A percentile compares a stretch with the other conserved stretches of the same genome.
phyloP scores from a whole-genome alignment of 2,329 filamentous ascomycete genomes.

The Fusarium goolgardi region DNA sequence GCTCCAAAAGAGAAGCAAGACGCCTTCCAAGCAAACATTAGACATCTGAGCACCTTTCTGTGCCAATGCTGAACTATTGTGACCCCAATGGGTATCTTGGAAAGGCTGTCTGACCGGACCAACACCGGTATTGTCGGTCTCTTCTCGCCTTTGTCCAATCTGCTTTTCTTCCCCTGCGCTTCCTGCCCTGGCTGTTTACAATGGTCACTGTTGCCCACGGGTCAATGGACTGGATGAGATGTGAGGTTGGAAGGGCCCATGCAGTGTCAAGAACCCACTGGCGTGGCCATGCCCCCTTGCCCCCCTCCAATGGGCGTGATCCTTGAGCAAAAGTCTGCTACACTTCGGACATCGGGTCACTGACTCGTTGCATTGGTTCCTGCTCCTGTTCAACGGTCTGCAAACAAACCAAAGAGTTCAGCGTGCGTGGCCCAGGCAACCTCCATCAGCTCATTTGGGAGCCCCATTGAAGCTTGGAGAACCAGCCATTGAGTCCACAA shows the following conservation, averaged over 20 bases:
- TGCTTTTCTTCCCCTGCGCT: conserved; percentile 30
- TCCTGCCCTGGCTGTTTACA: conserved; percentile 27
- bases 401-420: conserved; percentile 17
- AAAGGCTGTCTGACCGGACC: conserved; percentile 31
- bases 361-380: conserved; percentile 31
- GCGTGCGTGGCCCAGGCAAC: conserved; percentile 39
- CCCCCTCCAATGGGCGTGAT: conserved; percentile 46
- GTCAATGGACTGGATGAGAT: conserved; percentile 43
- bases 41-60: conserved; percentile 10
- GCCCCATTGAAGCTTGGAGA: conserved; percentile 38
- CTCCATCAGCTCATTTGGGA: conserved; percentile 38
- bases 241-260: conserved; percentile 43
- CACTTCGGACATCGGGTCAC: conserved; percentile 45
- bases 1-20: conserved; percentile 19
- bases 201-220: conserved; percentile 38
- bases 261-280: conserved; percentile 44
- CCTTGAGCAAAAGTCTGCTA: conserved; percentile 45
- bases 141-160: conserved; percentile 16
- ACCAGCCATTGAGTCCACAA: conserved; percentile 32
- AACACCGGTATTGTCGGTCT: conserved; percentile 29
- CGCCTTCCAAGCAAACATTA: conserved; percentile 31
- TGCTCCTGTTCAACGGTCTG: conserved; percentile 27
- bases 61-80: conserved; percentile 19
- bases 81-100: conserved; percentile 36
- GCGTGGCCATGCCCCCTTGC: conserved; percentile 40